A percentile compares a stretch with the other conserved stretches of the same genome.
phyloP scores from a whole-genome alignment of 169 alveolate genomes.

The Plasmodium fragile region DNA sequence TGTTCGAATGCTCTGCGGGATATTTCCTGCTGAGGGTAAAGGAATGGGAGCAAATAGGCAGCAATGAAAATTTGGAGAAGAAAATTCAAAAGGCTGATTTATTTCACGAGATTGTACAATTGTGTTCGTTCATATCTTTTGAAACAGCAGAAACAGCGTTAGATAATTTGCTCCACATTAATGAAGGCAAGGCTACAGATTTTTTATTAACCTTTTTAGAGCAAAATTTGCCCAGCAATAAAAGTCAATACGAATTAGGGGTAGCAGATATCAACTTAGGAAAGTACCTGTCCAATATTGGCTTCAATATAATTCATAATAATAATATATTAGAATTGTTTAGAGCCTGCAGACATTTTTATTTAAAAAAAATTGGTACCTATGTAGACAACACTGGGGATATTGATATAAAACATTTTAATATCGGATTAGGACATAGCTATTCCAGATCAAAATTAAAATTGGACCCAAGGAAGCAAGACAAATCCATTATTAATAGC shows the following conservation, averaged over 20 bases:
- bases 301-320: constrained; percentile 86
- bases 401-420: constrained; percentile 90
- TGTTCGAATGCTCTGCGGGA: constrained; percentile 96
- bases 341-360: constrained; percentile 93
- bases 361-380: constrained; percentile 78
- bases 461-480: constrained; percentile 97
- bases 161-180: constrained; percentile 91
- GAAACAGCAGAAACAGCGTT: constrained; percentile 94
- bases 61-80: constrained; percentile 88
- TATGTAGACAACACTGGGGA: constrained; percentile 78
- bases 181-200: constrained; percentile 89
- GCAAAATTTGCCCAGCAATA: constrained; percentile 89
- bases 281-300: constrained; percentile 84
- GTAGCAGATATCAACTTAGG: constrained; percentile 90
- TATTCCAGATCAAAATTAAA: constrained; percentile 94
- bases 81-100: constrained; percentile 87
- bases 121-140: constrained; percentile 94
- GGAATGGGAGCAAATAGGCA: constrained; percentile 94
- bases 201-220: constrained; percentile 89
- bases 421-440: constrained; percentile 96
- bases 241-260: constrained; percentile 89
- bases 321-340: constrained; percentile 87
- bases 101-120: constrained; percentile 91
- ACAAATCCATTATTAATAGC: constrained; percentile 97
- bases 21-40: constrained; percentile 92